Base-by-base conservation (phyloP, 169 alveolate genomes). In the Eimeria praecox region DNA sequence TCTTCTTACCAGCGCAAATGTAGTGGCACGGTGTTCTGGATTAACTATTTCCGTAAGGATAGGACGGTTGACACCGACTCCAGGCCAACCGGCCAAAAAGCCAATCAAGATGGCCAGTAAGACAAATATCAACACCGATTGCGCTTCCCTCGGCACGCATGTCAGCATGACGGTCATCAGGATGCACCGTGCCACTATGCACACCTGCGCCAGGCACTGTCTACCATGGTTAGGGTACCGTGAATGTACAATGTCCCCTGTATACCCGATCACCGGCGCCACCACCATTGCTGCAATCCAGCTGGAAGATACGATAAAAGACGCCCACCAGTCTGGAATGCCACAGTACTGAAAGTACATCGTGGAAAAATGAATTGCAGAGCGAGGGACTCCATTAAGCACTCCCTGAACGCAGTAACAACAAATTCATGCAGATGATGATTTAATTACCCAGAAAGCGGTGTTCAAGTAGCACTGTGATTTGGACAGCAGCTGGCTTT, bases 281-380 rank as follows among this genome's bases (percentile, higher is more conserved):
- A 99, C 99, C 44, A 98, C 33, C 96, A 98, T 97, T n/a, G 98
- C 96, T 40, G 98, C 97, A 27, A 98, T 52, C 83, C 98, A 99
- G 75, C 99, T 98, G 88, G 97, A 97, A 6, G 96, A 80, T 24
- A 93, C 96, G 66, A 93, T 93, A 85, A 93, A 93, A 18, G 96
- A 93, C 2, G 96, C 89, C 96, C 96, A 93, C 95, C 97, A 94
- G 95, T 98, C 98, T 38, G 98, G 92, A 71, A 98, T 95, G 82
- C 98, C 98, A 90, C 98, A 96, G 94, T 98, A 98, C 95, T 98
- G 99, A 75, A 98, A 95, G 95, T 97, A 97, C 98, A 98, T 96
- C 16, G 98, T 97, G 96, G 98, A 97, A 95, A 97, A 98, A 56
- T 97, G 96, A 86, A 98, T 94, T 66, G 99, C 98, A 94, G 98